These are phyloP conservation scores for Powellomyces hirtus DNA, from an alignment of 192 early-diverging fungal genomes.

Conservation along the genomic window DNA sequence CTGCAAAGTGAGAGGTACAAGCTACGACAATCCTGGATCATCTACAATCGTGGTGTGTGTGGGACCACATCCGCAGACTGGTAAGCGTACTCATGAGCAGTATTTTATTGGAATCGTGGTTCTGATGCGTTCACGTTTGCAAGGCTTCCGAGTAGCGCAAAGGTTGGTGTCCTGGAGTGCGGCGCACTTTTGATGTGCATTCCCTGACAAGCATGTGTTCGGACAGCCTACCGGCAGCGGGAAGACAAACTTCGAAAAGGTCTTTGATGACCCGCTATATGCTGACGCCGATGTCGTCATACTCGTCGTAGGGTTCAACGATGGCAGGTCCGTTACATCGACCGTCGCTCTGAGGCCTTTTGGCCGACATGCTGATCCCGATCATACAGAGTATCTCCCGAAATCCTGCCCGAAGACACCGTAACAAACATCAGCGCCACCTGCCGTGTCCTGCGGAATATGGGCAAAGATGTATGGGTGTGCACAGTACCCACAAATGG, in stretches of 20 bases:
- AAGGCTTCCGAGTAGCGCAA: slow-evolving; percentile 14
- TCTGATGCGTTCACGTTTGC: neutral
- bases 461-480: slow-evolving; percentile 42
- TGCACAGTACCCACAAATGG: slow-evolving; percentile 31
- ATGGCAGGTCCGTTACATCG: slow-evolving; percentile 22
- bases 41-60: slow-evolving; percentile 32
- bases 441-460: slow-evolving; percentile 22
- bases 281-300: slow-evolving; percentile 40
- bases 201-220: too few relatives aligned
- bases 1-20: slow-evolving; percentile 24
- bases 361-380: too few relatives aligned
- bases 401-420: slow-evolving; percentile 29
- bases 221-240: too few relatives aligned
- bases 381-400: neutral
- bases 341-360: neutral
- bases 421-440: slow-evolving; percentile 38
- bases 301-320: slow-evolving; percentile 42
- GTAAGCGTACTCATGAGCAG: slow-evolving; percentile 10
- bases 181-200: too few relatives aligned
- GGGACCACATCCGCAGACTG: slow-evolving; percentile 38
- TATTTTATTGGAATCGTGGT: neutral
- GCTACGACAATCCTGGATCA: slow-evolving; percentile 35
- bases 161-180: neutral
- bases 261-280: slow-evolving; percentile 24
- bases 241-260: slow-evolving; percentile 25